Evolutionary conservation across 2,329 filamentous ascomycete species (phyloP).

Genomic region (Thelonectria discophora): DNA sequence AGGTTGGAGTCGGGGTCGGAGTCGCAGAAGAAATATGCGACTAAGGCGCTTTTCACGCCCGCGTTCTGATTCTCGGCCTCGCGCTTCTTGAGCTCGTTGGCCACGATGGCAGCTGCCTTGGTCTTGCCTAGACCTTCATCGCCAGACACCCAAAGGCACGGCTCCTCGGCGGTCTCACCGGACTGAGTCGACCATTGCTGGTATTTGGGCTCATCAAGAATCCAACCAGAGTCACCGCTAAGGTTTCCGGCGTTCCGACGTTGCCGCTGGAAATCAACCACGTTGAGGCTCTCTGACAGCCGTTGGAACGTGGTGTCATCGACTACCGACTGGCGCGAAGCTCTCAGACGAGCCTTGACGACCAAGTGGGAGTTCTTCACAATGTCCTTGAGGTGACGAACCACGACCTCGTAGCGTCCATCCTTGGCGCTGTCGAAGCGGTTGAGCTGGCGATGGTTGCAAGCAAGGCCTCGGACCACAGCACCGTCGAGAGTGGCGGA

Average conservation of each 20-base stretch:
- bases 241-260: conserved; percentile 13
- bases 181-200: conserved; percentile 9
- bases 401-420: conserved; percentile 14
- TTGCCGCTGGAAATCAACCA: conserved; percentile 14
- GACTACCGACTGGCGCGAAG: conserved; percentile 17
- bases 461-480: conserved; percentile 12
- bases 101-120: conserved; percentile 11
- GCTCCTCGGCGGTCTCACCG: background rate
- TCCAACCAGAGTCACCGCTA: conserved; percentile 18
- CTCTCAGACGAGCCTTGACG: conserved; percentile 17
- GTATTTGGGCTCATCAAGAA: conserved; percentile 11
- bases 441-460: conserved; percentile 21
- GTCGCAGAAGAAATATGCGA: conserved; percentile 54
- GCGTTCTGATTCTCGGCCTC: conserved; percentile 8
- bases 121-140: conserved; percentile 18
- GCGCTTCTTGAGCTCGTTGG: conserved; percentile 15
- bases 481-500: conserved; percentile 14
- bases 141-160: conserved; percentile 21
- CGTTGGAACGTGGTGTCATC: conserved; percentile 21
- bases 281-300: conserved; percentile 14
- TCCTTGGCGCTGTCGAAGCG: conserved; percentile 21
- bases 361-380: conserved; percentile 15
- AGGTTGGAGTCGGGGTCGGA: conserved; percentile 46
- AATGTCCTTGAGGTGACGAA: conserved; percentile 16
- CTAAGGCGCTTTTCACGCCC: conserved; percentile 36